A percentile compares a stretch with the other conserved stretches of the same genome.
phyloP scores from a whole-genome alignment of 495 filamentous ascomycete genomes.

The Penicillium riverlandense region DNA sequence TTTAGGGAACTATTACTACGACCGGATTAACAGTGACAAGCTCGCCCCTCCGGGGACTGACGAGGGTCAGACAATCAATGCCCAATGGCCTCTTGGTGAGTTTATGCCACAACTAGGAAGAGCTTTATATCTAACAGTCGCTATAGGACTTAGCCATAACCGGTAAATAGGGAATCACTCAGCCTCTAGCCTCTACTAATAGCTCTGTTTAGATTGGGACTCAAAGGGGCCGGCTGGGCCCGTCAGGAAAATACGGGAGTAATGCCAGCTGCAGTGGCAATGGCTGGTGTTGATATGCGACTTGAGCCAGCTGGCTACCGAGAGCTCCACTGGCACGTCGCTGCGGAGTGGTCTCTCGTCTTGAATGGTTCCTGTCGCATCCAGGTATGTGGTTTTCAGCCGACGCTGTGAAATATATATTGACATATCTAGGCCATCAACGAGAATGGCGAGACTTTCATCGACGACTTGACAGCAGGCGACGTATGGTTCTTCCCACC shows the following conservation, averaged over 20 bases:
- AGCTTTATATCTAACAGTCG: background rate
- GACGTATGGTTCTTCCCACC: slow-evolving; percentile 69
- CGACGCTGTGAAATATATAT: background rate
- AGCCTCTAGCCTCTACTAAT: background rate
- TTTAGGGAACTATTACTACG: slow-evolving; percentile 49
- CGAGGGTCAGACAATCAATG: slow-evolving; percentile 53
- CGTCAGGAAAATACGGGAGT: slow-evolving; percentile 58
- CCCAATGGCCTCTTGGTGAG: slow-evolving; percentile 63
- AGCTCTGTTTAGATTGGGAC: slow-evolving; percentile 34
- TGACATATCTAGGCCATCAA: slow-evolving; percentile 46
- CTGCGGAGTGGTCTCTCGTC: slow-evolving; percentile 59
- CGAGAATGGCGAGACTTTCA: slow-evolving; percentile 53
- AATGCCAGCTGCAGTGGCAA: slow-evolving; percentile 55
- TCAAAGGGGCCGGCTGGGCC: slow-evolving; percentile 57
- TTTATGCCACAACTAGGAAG: background rate
- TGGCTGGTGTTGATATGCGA: slow-evolving; percentile 77
- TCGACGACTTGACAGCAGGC: slow-evolving; percentile 59
- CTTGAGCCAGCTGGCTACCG: slow-evolving; percentile 59
- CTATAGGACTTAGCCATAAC: slow-evolving; percentile 48
- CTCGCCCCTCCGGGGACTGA: slow-evolving; percentile 63
- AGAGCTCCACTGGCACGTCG: slow-evolving; percentile 69
- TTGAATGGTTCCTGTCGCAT: slow-evolving; percentile 58
- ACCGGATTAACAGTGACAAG: slow-evolving; percentile 58
- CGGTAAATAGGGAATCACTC: slow-evolving; percentile 19
- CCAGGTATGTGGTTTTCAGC: slow-evolving; percentile 17